Evolutionary conservation across 495 filamentous ascomycete genomes (phyloP).

Genomic region (Podospora tetraspora): DNA sequence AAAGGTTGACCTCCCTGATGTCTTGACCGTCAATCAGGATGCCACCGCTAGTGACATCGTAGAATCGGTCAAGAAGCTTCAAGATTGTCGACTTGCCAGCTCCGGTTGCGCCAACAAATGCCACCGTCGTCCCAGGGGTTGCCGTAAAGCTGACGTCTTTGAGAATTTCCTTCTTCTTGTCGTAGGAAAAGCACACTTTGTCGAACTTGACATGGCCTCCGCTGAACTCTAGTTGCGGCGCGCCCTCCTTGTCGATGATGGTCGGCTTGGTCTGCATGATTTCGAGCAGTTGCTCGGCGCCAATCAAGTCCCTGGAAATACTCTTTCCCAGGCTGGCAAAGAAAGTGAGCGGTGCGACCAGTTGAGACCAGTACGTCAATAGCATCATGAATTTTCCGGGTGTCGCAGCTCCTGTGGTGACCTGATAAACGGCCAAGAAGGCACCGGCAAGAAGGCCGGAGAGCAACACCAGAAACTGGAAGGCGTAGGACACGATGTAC

Average conservation of each 20-base stretch:
- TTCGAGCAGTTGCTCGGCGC: conserved; percentile 66
- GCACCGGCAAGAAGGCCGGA: conserved; percentile 58
- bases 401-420: conserved; percentile 49
- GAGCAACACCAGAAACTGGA: conserved; percentile 57
- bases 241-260: conserved; percentile 51
- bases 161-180: conserved; percentile 59
- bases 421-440: conserved; percentile 64
- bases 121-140: conserved; percentile 58
- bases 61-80: conserved; percentile 66
- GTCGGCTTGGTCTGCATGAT: conserved; percentile 63
- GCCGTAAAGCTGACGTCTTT: conserved; percentile 59
- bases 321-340: conserved; percentile 57
- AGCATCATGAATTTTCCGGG: conserved; percentile 69
- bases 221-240: conserved; percentile 50
- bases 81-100: conserved; percentile 73
- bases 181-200: conserved; percentile 65
- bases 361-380: conserved; percentile 63
- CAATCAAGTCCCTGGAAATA: conserved; percentile 58
- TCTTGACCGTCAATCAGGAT: conserved; percentile 74
- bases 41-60: conserved; percentile 57
- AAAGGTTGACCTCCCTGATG: conserved; percentile 60
- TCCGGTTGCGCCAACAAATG: conserved; percentile 72
- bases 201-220: conserved; percentile 61
- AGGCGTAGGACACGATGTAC: conserved; percentile 42
- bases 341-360: conserved; percentile 56